Base-by-base conservation (phyloP, 305 asterid species). In the Fraxinus sp. region DNA sequence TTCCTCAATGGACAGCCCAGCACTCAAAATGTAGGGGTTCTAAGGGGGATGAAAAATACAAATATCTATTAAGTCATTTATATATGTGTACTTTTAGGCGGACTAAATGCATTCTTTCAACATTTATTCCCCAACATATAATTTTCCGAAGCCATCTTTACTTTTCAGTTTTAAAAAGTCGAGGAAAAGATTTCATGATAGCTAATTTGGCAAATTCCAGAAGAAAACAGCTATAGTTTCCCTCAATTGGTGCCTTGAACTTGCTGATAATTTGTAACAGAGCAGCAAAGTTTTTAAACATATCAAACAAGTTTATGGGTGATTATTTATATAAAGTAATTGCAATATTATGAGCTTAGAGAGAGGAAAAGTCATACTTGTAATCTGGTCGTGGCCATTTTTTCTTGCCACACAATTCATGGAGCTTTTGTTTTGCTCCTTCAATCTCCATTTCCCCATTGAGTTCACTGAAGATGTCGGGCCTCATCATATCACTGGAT, bases 371-470 rank as follows among this genome's bases (percentile, higher is more conserved):
- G 36, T 59, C 86, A 77, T 92, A 96, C 99, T 87, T 88, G 90
- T 92, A 94, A 71, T 3, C 74, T 70, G 99, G 98, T 41, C 83
- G 89, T 10, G 90, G 89, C 97, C 98, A 94, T 83, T 89, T 94
- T 86, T 55, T 55, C 64, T 55, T 55, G 9, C 64, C 89, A 86
- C 98, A 94, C 7, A 93, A 81, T 84, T 91, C 93, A 83, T 90
- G 84, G 76, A 94, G 89, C 86, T 86, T 91, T 68, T 93, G 95
- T 80, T 96, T 96, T 33, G 97, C 94, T 41, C 90, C 85, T 74
- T 86, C 93, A 41, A 88, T 85, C 83, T 92, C 97, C 62, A 72
- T 80, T 10, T 88, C 86, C 59, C 66, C 85, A 83, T 91, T 85
- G 24, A 84, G 84, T 39, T 84, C 82, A 76, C 80, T 49, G 44